These are phyloP conservation scores for Paraurostyla sp. DNA, from an alignment of 73 alveolate species.

Conservation along the genomic window DNA sequence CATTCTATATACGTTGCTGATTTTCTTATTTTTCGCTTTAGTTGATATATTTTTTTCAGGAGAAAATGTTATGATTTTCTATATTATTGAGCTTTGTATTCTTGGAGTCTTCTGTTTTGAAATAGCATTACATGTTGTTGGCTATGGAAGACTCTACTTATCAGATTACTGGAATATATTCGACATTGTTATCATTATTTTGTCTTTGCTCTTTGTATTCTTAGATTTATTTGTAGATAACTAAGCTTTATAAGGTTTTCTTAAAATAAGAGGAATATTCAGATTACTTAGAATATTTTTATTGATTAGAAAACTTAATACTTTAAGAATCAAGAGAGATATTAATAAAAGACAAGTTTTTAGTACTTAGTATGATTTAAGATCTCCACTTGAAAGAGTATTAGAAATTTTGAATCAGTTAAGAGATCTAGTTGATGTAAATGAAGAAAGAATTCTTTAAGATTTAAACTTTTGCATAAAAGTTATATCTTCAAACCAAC, in stretches of 20 bases:
- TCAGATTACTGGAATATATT: constrained; percentile 66
- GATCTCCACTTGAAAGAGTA: constrained; percentile 69
- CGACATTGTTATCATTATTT: constrained; percentile 62
- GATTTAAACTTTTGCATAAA: constrained; percentile 63
- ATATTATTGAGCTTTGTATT: constrained; percentile 45
- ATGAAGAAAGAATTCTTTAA: background rate
- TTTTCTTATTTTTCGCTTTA: constrained; percentile 57
- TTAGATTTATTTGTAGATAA: constrained; percentile 59
- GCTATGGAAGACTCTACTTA: constrained; percentile 57
- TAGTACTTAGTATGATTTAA: constrained; percentile 4
- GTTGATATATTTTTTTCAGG: background rate
- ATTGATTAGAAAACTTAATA: constrained; percentile 59
- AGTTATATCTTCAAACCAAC: constrained; percentile 1
- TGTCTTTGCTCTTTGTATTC: constrained; percentile 56
- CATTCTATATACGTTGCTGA: constrained; percentile 61
- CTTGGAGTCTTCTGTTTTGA: constrained; percentile 58
- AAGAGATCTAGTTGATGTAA: constrained; percentile 42
- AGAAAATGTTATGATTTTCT: background rate
- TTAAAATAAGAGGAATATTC: constrained; percentile 64
- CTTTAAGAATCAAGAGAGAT: constrained; percentile 37
- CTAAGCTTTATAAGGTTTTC: background rate
- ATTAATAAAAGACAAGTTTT: background rate
- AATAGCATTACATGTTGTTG: constrained; percentile 41
- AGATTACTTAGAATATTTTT: constrained; percentile 68
- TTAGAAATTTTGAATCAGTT: constrained; percentile 58